These are phyloP conservation scores for Viola pubescens DNA, from an alignment of 441 rosid genomes.

Conservation along the genomic window DNA sequence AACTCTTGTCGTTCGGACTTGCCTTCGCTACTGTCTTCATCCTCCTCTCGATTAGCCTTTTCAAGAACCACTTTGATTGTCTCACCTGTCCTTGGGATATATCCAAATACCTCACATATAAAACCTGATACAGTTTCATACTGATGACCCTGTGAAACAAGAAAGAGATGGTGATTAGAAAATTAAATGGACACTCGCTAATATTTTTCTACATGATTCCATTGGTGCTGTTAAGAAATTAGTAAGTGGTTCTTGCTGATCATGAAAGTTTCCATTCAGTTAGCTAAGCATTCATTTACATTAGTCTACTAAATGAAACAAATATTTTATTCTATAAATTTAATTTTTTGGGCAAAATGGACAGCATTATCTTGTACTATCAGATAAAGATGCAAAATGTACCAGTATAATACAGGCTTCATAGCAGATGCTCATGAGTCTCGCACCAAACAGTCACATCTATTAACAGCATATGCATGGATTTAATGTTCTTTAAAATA, in stretches of 20 bases:
- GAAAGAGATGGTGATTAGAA: background rate
- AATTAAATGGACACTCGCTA: background rate
- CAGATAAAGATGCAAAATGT: background rate
- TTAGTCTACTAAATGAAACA: background rate
- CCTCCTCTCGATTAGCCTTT: constrained; percentile 72
- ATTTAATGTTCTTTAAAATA: background rate
- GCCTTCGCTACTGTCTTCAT: constrained; percentile 43
- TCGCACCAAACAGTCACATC: background rate
- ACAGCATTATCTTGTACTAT: background rate
- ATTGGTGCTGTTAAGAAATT: background rate
- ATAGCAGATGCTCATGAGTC: background rate
- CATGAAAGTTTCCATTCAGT: background rate
- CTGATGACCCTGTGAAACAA: constrained; percentile 69
- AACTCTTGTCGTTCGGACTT: constrained; percentile 62
- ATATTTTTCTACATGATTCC: background rate
- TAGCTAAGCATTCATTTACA: background rate
- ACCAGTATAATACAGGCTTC: background rate
- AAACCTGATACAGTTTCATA: constrained; percentile 98
- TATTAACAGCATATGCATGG: background rate
- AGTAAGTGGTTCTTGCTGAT: background rate
- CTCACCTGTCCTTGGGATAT: constrained; percentile 96
- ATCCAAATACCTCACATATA: constrained; percentile 95
- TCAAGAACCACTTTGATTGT: constrained; percentile 70
- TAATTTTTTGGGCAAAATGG: background rate
- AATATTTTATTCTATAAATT: background rate